Percentiles rank a stretch among this genome's conserved stretches.
Conservation (phyloP, 1,284 basidiomycete genomes). For the Cystobasidiaceae sp. region DNA sequence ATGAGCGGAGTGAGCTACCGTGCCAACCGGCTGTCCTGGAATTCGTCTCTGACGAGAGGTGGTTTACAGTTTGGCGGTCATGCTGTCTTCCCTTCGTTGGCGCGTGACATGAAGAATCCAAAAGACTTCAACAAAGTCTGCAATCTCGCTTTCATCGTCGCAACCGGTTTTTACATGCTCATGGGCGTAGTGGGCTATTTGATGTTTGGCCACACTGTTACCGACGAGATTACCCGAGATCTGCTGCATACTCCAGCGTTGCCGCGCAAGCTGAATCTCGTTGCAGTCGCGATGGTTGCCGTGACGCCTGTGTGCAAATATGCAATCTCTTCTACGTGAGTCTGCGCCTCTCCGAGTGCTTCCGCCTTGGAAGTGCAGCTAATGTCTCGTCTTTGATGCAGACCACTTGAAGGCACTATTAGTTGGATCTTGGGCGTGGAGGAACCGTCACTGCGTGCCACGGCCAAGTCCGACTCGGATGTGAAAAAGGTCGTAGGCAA, state of each 20-base stretch:
- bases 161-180: slow-evolving; percentile 69
- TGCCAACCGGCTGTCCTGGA: background rate
- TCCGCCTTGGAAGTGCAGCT: slow-evolving; percentile 32
- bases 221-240: slow-evolving; percentile 71
- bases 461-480: background rate
- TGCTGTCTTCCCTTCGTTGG: slow-evolving; percentile 83
- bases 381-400: slow-evolving; percentile 73
- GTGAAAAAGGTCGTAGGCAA: background rate
- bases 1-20: slow-evolving; percentile 73
- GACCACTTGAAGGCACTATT: slow-evolving; percentile 78
- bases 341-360: background rate
- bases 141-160: slow-evolving; percentile 75
- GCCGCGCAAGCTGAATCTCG: slow-evolving; percentile 64
- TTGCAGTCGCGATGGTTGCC: slow-evolving; percentile 85
- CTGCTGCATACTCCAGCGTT: slow-evolving; percentile 71
- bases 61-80: slow-evolving; percentile 78
- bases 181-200: slow-evolving; percentile 82
- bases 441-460: background rate
- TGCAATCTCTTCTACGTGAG: slow-evolving; percentile 25
- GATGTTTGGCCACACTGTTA: slow-evolving; percentile 53
- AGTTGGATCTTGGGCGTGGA: slow-evolving; percentile 64
- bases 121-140: slow-evolving; percentile 75
- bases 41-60: too few relatives aligned
- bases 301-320: slow-evolving; percentile 60
- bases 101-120: slow-evolving; percentile 75